phyloP scores from a whole-genome alignment of 768 basidiomycete species.

The Mycena rebaudengoi region DNA sequence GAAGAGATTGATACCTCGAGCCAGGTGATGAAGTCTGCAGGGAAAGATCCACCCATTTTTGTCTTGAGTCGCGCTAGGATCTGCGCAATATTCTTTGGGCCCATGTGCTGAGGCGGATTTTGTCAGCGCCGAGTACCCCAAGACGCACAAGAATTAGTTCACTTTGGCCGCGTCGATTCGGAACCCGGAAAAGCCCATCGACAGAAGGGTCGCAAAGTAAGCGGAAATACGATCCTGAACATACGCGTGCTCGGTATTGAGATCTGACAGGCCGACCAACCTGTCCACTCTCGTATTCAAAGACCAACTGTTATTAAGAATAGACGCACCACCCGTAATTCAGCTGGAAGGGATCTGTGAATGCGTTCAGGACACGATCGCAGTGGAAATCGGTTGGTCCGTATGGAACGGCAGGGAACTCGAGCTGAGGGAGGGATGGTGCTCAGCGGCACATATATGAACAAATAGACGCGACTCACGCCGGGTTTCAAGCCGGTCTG shows the following conservation, averaged over 20 bases:
- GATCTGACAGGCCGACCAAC: slow-evolving; percentile 6
- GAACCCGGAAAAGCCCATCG: slow-evolving; percentile 8
- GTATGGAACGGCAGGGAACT: slow-evolving; percentile 10
- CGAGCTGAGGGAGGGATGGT: neutral
- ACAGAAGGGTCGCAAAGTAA: slow-evolving; percentile 8
- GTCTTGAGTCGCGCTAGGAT: slow-evolving; percentile 7
- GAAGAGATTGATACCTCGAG: neutral
- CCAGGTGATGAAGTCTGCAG: slow-evolving; percentile 5
- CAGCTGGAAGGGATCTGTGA: slow-evolving; percentile 11
- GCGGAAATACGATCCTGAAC: slow-evolving; percentile 11
- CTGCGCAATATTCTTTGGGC: slow-evolving; percentile 14
- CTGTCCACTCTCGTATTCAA: no score
- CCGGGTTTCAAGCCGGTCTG: slow-evolving; percentile 8
- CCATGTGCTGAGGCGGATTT: slow-evolving; percentile 1
- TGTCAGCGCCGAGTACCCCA: neutral
- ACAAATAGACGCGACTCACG: neutral
- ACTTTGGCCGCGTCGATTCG: slow-evolving; percentile 8
- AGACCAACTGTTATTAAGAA: neutral
- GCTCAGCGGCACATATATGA: neutral
- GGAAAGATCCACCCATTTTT: slow-evolving; percentile 7
- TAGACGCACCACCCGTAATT: slow-evolving; percentile 7
- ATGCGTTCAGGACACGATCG: slow-evolving; percentile 7
- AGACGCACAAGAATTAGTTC: no score
- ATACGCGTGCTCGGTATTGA: slow-evolving; percentile 12
- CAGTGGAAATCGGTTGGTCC: slow-evolving; percentile 12